Conservation (phyloP, 1,284 basidiomycete genomes). For the Sporisorium scitamineum region DNA sequence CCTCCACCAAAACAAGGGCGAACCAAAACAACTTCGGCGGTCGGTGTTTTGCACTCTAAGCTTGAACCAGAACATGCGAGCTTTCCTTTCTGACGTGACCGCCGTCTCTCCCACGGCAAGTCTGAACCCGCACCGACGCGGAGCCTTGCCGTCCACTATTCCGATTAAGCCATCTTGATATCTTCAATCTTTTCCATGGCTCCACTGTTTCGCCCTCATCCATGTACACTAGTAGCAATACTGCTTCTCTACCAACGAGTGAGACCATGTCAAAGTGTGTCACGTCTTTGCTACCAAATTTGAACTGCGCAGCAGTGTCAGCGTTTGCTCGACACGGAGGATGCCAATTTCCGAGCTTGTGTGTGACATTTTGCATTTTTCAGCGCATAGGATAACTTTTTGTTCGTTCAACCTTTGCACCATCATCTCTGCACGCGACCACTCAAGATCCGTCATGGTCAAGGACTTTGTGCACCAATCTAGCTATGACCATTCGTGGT, state of each 20-base stretch:
- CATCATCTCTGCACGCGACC: background rate
- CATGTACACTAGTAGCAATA: slow-evolving; percentile 38
- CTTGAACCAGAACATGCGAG: background rate
- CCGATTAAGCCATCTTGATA: background rate
- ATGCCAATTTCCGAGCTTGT: slow-evolving; percentile 5
- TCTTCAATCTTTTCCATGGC: background rate
- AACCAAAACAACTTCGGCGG: background rate
- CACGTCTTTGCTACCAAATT: background rate
- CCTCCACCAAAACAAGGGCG: background rate
- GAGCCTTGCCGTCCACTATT: background rate
- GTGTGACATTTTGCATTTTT: slow-evolving; percentile 16
- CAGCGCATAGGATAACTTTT: slow-evolving; percentile 8
- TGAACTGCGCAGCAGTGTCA: background rate
- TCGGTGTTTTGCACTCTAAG: background rate
- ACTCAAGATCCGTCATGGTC: slow-evolving; percentile 27
- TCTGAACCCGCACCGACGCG: background rate
- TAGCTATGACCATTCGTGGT: slow-evolving; percentile 53
- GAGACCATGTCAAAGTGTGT: background rate
- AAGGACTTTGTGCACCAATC: slow-evolving; percentile 53
- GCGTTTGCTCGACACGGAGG: background rate
- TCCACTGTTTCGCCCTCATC: slow-evolving; percentile 3
- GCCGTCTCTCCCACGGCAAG: background rate
- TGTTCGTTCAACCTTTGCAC: background rate
- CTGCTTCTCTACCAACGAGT: background rate
- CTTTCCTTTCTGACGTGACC: background rate